These are phyloP conservation scores for Fagopyrum tataricum DNA, from an alignment of 148 eudicot genomes.

Conservation along the genomic window DNA sequence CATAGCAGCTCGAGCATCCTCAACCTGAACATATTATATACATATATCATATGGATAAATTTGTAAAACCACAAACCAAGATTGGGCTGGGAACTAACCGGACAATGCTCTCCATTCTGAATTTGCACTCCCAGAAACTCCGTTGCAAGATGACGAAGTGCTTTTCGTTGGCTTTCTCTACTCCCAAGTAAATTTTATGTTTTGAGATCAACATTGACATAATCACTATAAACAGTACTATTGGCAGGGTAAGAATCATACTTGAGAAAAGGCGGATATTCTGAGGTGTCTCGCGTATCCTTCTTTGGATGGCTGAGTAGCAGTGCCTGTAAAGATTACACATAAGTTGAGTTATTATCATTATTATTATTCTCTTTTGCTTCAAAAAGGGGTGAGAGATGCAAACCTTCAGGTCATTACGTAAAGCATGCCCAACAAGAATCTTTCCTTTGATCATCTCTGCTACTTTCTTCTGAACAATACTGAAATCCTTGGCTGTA, in stretches of 20 bases:
- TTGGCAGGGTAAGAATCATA: conserved; percentile 19
- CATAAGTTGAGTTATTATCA: neutral
- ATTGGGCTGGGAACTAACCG: conserved; percentile 44
- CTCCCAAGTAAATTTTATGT: neutral
- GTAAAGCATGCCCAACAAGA: conserved; percentile 97
- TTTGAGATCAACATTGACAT: too few species aligned
- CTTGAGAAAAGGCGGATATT: conserved; percentile 83
- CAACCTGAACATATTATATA: conserved; percentile 39
- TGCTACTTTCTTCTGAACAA: conserved; percentile 75
- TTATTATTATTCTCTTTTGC: neutral
- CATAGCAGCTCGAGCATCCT: conserved; percentile 98
- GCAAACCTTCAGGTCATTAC: conserved; percentile 78
- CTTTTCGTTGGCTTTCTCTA: conserved; percentile 71
- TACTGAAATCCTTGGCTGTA: conserved; percentile 80
- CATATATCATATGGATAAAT: neutral
- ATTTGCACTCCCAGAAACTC: conserved; percentile 74
- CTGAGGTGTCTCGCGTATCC: conserved; percentile 84
- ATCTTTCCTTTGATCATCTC: conserved; percentile 73
- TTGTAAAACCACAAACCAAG: neutral
- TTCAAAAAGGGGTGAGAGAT: neutral
- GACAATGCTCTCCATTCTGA: conserved; percentile 97
- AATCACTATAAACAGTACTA: neutral
- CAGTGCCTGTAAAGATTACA: conserved; percentile 44
- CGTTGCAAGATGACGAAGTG: conserved; percentile 77
- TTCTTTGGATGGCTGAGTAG: conserved; percentile 76